phyloP scores from a whole-genome alignment of 2,329 filamentous ascomycete species.

The Aspergillus fructus region DNA sequence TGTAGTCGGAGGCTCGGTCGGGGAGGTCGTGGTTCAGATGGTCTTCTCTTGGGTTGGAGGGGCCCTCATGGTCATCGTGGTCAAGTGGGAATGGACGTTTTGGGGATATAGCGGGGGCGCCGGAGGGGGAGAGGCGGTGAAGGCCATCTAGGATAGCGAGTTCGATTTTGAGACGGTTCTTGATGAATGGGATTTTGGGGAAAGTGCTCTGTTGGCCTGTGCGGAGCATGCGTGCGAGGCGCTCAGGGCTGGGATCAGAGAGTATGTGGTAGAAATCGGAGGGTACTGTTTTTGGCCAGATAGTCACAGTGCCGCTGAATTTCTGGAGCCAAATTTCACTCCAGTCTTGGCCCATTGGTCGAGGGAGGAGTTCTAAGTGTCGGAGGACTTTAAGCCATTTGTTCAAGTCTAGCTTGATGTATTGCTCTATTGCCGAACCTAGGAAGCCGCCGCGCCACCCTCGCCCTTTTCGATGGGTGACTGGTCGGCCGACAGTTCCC shows the following conservation, averaged over 20 bases:
- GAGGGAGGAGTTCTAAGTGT: constrained; percentile 85
- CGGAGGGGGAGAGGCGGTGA: constrained; percentile 29
- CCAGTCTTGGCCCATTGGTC: constrained; percentile 93
- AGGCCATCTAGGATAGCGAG: constrained; percentile 61
- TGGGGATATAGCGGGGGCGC: constrained; percentile 27
- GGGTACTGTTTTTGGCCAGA: constrained; percentile 81
- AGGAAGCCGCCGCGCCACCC: constrained; percentile 97
- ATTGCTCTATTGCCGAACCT: constrained; percentile 88
- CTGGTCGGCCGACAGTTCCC: constrained; percentile 85
- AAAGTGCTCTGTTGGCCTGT: constrained; percentile 87
- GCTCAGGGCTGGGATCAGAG: constrained; percentile 71
- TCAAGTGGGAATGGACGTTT: constrained; percentile 29
- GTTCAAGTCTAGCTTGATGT: constrained; percentile 91
- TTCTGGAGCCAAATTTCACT: constrained; percentile 93
- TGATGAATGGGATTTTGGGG: constrained; percentile 87
- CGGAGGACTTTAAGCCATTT: constrained; percentile 97
- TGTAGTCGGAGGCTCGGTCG: constrained; percentile 24
- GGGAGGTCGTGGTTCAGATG: constrained; percentile 30
- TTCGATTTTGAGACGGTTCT: constrained; percentile 83
- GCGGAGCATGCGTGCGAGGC: constrained; percentile 84
- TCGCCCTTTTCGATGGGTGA: constrained; percentile 87
- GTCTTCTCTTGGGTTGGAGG: constrained; percentile 8
- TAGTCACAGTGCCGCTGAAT: constrained; percentile 91
- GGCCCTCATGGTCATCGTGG: background rate
- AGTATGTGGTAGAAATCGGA: constrained; percentile 86